Percentiles rank a stretch among this genome's conserved stretches.
Evolutionary conservation across 208 protist genomes (phyloP).

Genomic region (Leishmania mexicana): DNA sequence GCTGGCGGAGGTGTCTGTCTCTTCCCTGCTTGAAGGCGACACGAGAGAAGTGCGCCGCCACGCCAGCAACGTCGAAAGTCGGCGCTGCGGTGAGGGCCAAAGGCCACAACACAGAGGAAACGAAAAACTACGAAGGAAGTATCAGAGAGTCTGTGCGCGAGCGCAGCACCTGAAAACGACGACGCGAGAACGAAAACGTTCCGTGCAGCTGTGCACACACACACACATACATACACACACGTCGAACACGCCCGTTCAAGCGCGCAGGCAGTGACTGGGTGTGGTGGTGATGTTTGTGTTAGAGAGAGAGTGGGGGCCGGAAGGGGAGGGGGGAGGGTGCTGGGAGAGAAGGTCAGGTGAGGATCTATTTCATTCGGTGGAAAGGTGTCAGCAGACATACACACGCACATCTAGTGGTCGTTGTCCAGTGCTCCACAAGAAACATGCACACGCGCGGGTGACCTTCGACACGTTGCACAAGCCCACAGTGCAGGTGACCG

Average conservation of each 20-base stretch:
- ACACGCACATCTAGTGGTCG: neutral
- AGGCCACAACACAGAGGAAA: neutral
- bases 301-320: neutral
- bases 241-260: neutral
- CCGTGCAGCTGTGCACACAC: neutral
- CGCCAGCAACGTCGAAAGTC: neutral
- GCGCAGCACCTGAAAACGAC: neutral
- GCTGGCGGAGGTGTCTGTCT: neutral
- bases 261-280: neutral
- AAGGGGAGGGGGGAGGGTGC: neutral
- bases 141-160: neutral
- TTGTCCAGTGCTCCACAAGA: neutral
- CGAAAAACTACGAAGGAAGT: neutral
- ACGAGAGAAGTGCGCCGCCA: neutral
- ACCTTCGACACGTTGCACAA: neutral
- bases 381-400: neutral
- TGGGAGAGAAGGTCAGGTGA: neutral
- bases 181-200: neutral
- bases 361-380: neutral
- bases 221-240: neutral
- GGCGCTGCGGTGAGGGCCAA: neutral
- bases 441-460: no score
- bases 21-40: neutral
- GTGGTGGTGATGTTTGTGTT: neutral
- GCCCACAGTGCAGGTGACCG: neutral